Evolutionary conservation across 2,329 filamentous ascomycete genomes (phyloP).

Genomic region (Fusarium incarnatum): DNA sequence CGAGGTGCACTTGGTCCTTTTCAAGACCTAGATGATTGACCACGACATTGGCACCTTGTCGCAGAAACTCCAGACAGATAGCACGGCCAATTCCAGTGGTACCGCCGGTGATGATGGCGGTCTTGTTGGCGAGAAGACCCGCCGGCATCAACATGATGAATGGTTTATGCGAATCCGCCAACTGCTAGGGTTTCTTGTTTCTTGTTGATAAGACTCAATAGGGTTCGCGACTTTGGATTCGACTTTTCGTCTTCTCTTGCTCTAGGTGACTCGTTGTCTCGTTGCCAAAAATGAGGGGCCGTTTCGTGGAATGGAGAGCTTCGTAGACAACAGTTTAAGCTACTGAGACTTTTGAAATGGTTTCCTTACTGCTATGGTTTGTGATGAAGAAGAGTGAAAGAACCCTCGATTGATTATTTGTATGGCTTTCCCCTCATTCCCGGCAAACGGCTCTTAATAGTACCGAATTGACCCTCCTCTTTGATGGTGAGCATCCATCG

Average conservation of each 20-base stretch:
- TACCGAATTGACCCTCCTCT: conserved; percentile 31
- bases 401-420: neutral
- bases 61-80: conserved; percentile 82
- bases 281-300: conserved; percentile 4
- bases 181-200: neutral
- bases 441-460: conserved; percentile 38
- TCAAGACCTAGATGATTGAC: conserved; percentile 80
- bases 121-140: conserved; percentile 76
- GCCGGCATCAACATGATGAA: conserved; percentile 57
- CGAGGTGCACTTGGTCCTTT: conserved; percentile 63
- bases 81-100: conserved; percentile 89
- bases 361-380: neutral
- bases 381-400: neutral
- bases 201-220: neutral
- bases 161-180: conserved; percentile 1
- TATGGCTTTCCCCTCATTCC: conserved; percentile 25
- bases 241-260: neutral
- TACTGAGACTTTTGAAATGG: neutral
- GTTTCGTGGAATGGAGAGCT: neutral
- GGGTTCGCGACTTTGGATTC: neutral
- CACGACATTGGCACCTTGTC: conserved; percentile 81
- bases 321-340: neutral
- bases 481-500: conserved; percentile 31
- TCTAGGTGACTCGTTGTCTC: neutral
- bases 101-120: conserved; percentile 87